Conservation (phyloP, 768 basidiomycete genomes). For the Mycena rosella region DNA sequence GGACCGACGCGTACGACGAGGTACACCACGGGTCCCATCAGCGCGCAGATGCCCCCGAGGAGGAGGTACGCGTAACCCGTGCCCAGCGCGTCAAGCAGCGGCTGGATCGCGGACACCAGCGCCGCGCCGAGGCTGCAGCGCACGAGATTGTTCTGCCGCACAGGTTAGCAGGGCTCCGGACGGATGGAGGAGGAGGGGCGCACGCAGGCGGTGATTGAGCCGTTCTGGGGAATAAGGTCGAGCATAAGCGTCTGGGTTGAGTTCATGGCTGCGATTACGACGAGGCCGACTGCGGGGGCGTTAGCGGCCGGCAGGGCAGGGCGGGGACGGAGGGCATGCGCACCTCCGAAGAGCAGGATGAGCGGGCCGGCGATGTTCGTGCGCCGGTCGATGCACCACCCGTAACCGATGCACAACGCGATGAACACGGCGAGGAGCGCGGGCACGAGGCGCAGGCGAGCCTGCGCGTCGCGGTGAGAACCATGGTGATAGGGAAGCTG, state of each 20-base stretch:
- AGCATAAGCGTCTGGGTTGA: constrained; percentile 71
- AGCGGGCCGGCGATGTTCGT: constrained; percentile 67
- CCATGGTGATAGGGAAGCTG: too few species aligned
- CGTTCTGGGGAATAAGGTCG: constrained; percentile 71
- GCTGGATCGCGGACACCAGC: constrained; percentile 72
- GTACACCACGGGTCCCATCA: constrained; percentile 63
- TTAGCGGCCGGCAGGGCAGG: neutral
- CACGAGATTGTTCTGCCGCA: constrained; percentile 74
- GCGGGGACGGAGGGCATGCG: neutral
- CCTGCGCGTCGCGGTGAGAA: constrained; percentile 48
- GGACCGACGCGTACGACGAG: constrained; percentile 70
- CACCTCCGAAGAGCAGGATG: constrained; percentile 53
- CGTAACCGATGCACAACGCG: constrained; percentile 64
- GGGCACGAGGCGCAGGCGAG: constrained; percentile 64
- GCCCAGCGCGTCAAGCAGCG: constrained; percentile 68
- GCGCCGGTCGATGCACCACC: constrained; percentile 67
- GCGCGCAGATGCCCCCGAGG: constrained; percentile 62
- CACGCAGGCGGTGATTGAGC: constrained; percentile 81
- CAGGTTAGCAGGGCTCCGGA: neutral
- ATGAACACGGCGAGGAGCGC: constrained; percentile 54
- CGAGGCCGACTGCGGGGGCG: constrained; percentile 60
- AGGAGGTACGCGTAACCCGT: constrained; percentile 79
- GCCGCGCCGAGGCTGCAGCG: constrained; percentile 74
- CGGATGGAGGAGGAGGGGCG: constrained; percentile 41
- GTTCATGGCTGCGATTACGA: constrained; percentile 64